phyloP scores from a whole-genome alignment of 2,329 filamentous ascomycete species.

The Tolypocladium inflatum region DNA sequence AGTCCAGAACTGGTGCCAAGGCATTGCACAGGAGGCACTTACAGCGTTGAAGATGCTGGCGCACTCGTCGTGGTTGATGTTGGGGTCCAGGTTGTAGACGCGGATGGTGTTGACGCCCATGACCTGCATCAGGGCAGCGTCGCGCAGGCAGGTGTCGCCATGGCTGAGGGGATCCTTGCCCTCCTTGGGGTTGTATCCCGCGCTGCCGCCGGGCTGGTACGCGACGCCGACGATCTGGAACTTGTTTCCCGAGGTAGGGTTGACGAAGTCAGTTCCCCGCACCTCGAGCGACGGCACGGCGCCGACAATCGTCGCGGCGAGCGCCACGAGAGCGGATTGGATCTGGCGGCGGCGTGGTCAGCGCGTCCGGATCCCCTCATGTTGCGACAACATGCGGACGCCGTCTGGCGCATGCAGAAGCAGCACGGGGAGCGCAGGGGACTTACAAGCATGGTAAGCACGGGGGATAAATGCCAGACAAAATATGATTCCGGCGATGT shows the following conservation, averaged over 20 bases:
- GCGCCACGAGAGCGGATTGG: slow-evolving; percentile 38
- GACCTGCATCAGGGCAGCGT: slow-evolving; percentile 56
- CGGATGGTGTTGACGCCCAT: slow-evolving; percentile 59
- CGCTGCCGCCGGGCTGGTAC: slow-evolving; percentile 59
- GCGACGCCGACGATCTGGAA: slow-evolving; percentile 60
- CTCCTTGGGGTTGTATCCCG: slow-evolving; percentile 46
- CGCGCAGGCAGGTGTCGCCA: slow-evolving; percentile 47
- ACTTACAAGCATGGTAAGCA: slow-evolving; percentile 11
- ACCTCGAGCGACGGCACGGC: slow-evolving; percentile 50
- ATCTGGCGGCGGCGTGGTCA: slow-evolving; percentile 11
- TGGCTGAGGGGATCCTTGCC: slow-evolving; percentile 53
- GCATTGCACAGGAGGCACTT: slow-evolving; percentile 6
- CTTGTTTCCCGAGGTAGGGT: slow-evolving; percentile 45
- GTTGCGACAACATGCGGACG: background rate
- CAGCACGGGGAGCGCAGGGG: background rate
- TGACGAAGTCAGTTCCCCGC: slow-evolving; percentile 49
- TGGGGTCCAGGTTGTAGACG: slow-evolving; percentile 58
- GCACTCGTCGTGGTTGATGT: slow-evolving; percentile 58
- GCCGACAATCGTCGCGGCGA: slow-evolving; percentile 41
- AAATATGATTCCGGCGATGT: background rate
- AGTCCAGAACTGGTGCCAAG: background rate
- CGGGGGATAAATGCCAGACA: background rate
- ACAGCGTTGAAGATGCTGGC: slow-evolving; percentile 58
- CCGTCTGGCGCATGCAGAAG: background rate
- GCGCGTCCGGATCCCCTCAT: background rate